A percentile compares a stretch with the other conserved stretches of the same genome.
These are phyloP conservation scores for Fusarium sp. DNA, from an alignment of 2,329 filamentous ascomycete genomes.

Conservation along the genomic window DNA sequence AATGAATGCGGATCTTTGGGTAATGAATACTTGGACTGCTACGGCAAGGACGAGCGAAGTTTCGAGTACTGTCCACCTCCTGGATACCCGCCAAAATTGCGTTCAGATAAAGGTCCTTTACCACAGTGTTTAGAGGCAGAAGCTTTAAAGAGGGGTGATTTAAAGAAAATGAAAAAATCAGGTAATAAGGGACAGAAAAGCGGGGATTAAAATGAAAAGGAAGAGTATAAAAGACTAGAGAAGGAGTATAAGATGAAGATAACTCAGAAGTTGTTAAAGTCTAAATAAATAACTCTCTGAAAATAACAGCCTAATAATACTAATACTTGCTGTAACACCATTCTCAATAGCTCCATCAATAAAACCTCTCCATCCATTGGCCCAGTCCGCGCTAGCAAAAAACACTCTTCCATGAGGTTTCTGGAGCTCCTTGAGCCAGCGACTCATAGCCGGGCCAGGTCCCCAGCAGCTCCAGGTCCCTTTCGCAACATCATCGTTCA, in stretches of 20 bases:
- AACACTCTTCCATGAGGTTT: conserved; percentile 14
- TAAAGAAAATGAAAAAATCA: too few species aligned
- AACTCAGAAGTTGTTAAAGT: too few species aligned
- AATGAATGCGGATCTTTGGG: fast-evolving
- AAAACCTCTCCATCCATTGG: conserved; percentile 36
- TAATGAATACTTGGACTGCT: not conserved
- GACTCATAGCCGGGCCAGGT: not conserved
- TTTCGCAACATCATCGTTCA: conserved; percentile 19
- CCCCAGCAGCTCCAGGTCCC: conserved; percentile 34
- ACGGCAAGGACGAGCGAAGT: too few species aligned
- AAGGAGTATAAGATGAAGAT: too few species aligned
- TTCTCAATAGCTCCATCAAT: conserved; percentile 38
- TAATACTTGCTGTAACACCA: not conserved
- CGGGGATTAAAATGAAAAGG: too few species aligned
- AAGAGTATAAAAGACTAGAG: too few species aligned
- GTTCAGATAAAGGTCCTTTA: fast-evolving
- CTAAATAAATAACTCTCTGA: not conserved
- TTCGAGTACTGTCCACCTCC: not conserved
- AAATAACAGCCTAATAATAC: not conserved
- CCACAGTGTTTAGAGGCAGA: not conserved
- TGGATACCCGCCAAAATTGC: not conserved
- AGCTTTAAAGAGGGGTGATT: too few species aligned
- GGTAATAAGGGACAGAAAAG: too few species aligned
- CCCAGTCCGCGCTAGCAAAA: conserved; percentile 37
- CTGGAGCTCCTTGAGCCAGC: conserved; percentile 24